A percentile compares a stretch with the other conserved stretches of the same genome.
Evolutionary conservation across 2,329 filamentous ascomycete species (phyloP).

Genomic region (Alternaria triticina): DNA sequence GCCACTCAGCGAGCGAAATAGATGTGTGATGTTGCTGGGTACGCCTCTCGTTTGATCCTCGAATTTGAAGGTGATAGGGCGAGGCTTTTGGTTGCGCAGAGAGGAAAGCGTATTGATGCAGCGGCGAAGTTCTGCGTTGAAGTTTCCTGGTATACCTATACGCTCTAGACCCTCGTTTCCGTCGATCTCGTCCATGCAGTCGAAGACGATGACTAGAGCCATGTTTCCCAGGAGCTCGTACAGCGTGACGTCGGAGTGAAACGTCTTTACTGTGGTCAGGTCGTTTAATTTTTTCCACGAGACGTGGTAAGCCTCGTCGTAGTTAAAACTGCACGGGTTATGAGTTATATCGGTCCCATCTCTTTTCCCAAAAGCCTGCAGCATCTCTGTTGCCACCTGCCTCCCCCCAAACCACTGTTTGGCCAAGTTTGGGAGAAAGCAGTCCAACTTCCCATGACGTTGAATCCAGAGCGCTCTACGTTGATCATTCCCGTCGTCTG

Average conservation of each 20-base stretch:
- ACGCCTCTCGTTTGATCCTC: neutral
- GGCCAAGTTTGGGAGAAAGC: neutral
- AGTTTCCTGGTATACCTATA: neutral
- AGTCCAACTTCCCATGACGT: neutral
- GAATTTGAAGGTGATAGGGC: neutral
- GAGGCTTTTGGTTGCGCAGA: neutral
- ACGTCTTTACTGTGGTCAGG: neutral
- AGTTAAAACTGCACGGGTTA: too few relatives aligned
- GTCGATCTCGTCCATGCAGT: neutral
- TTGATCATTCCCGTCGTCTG: neutral
- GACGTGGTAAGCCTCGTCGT: neutral
- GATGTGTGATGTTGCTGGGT: neutral
- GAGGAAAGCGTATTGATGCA: neutral
- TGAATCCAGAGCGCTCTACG: neutral
- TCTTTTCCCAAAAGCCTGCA: neutral
- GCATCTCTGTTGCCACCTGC: neutral
- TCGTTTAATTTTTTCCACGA: neutral
- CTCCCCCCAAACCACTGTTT: neutral
- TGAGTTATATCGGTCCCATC: neutral
- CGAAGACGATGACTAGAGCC: neutral
- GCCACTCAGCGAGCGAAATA: neutral
- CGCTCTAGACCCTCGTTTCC: neutral
- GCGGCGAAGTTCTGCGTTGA: neutral
- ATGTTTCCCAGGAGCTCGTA: neutral
- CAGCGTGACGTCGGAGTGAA: neutral